Percentiles rank a stretch among this genome's conserved stretches.
Conservation (phyloP, 2,329 filamentous ascomycete species). For the Fusarium haematococcum region DNA sequence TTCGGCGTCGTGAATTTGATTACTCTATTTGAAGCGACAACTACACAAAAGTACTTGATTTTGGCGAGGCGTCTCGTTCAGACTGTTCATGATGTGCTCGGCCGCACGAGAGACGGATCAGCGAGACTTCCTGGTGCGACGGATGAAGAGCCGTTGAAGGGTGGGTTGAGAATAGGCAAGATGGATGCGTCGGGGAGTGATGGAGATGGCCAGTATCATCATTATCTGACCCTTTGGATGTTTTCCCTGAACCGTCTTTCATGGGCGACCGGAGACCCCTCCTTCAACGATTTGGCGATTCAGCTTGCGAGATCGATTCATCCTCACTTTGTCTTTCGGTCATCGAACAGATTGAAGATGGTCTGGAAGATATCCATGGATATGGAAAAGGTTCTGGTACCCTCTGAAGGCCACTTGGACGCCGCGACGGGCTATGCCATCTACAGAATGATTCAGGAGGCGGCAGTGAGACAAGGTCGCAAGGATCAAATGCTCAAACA, state of each 20-base stretch:
- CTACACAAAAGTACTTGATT: constrained; percentile 55
- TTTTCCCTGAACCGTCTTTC: constrained; percentile 68
- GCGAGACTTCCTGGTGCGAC: constrained; percentile 63
- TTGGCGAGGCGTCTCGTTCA: constrained; percentile 61
- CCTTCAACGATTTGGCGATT: constrained; percentile 64
- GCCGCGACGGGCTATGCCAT: constrained; percentile 66
- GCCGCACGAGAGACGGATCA: constrained; percentile 61
- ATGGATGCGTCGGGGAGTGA: constrained; percentile 60
- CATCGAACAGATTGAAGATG: constrained; percentile 49
- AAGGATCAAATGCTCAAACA: constrained; percentile 51
- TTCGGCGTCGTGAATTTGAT: constrained; percentile 71
- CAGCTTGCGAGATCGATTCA: constrained; percentile 65
- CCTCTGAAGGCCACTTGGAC: constrained; percentile 66
- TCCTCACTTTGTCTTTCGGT: constrained; percentile 59
- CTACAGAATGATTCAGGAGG: constrained; percentile 60
- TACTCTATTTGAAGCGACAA: constrained; percentile 60
- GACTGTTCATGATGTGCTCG: constrained; percentile 65
- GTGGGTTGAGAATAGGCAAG: constrained; percentile 70
- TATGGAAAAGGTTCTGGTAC: constrained; percentile 59
- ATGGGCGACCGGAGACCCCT: constrained; percentile 57
- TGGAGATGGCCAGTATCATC: constrained; percentile 71
- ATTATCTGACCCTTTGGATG: constrained; percentile 73
- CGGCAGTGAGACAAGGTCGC: constrained; percentile 45
- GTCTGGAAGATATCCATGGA: constrained; percentile 69
- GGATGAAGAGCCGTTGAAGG: constrained; percentile 61